Conservation (phyloP, 192 early-diverging fungal species). For the Oehlia diaphana region DNA sequence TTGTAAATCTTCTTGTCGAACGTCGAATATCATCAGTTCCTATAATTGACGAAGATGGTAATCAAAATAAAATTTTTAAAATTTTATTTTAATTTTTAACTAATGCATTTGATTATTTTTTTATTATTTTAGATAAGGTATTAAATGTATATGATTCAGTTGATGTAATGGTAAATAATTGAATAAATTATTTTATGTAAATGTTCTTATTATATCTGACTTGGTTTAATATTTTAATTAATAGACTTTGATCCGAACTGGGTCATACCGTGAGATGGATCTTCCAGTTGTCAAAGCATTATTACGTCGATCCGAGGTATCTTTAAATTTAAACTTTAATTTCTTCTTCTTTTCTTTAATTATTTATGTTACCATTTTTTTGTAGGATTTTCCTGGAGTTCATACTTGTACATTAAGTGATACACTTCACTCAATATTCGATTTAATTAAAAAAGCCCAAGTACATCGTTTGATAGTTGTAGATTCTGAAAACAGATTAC, state of each 20-base stretch:
- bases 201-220: background rate
- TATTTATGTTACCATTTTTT: background rate
- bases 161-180: constrained; percentile 80
- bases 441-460: constrained; percentile 80
- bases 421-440: constrained; percentile 85
- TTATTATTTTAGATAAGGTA: constrained; percentile 59
- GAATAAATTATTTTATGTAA: background rate
- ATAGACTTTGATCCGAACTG: constrained; percentile 67
- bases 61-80: background rate
- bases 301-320: constrained; percentile 74
- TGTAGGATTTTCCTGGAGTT: constrained; percentile 87
- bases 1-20: constrained; percentile 92
- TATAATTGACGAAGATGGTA: constrained; percentile 83
- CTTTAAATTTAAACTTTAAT: constrained; percentile 3
- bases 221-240: background rate
- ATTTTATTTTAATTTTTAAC: background rate
- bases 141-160: constrained; percentile 96
- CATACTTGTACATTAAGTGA: constrained; percentile 88
- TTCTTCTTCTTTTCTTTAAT: background rate
- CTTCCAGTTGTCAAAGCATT: constrained; percentile 88
- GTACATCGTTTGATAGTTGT: constrained; percentile 93
- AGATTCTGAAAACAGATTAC: constrained; percentile 74
- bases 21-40: constrained; percentile 90
- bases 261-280: constrained; percentile 74
- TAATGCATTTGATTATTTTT: background rate